These are phyloP conservation scores for Castanea sativa DNA, from an alignment of 306 rosid genomes.

Conservation along the genomic window DNA sequence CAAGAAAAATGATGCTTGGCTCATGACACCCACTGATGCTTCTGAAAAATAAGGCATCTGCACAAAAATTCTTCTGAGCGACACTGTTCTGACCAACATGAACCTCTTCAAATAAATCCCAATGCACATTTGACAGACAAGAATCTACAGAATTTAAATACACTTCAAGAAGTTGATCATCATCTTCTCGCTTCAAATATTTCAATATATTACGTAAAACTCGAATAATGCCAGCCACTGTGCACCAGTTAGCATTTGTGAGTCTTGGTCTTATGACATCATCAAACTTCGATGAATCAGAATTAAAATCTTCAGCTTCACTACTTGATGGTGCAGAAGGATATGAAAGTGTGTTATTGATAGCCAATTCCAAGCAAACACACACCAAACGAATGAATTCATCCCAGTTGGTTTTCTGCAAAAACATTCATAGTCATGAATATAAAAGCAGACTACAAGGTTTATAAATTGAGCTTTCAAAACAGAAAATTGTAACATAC, in stretches of 20 bases:
- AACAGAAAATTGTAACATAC: constrained; percentile 23
- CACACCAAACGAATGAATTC: constrained; percentile 46
- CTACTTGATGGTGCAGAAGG: constrained; percentile 6
- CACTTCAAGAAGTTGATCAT: constrained; percentile 40
- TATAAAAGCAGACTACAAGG: constrained; percentile 8
- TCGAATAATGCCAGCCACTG: constrained; percentile 47
- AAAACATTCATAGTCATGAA: constrained; percentile 1
- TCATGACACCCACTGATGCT: constrained; percentile 22
- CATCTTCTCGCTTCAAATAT: constrained; percentile 47
- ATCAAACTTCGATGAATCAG: constrained; percentile 30
- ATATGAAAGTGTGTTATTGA: constrained; percentile 27
- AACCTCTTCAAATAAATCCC: constrained; percentile 51
- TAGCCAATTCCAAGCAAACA: constrained; percentile 40
- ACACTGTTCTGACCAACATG: constrained; percentile 21
- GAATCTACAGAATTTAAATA: constrained; percentile 55
- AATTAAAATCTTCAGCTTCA: constrained; percentile 32
- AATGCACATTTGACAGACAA: constrained; percentile 48
- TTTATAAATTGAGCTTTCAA: constrained; percentile 1
- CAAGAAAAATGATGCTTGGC: constrained; percentile 51
- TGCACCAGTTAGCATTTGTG: constrained; percentile 56
- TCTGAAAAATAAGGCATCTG: constrained; percentile 15
- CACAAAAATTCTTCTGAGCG: constrained; percentile 19
- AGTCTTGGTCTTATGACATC: constrained; percentile 31
- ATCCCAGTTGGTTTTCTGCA: constrained; percentile 47
- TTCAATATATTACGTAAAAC: constrained; percentile 58